Percentiles rank a stretch among this genome's conserved stretches.
These are phyloP conservation scores for Chlamydomonas schloesseri DNA, from an alignment of 139 green algal species.

Conservation along the genomic window DNA sequence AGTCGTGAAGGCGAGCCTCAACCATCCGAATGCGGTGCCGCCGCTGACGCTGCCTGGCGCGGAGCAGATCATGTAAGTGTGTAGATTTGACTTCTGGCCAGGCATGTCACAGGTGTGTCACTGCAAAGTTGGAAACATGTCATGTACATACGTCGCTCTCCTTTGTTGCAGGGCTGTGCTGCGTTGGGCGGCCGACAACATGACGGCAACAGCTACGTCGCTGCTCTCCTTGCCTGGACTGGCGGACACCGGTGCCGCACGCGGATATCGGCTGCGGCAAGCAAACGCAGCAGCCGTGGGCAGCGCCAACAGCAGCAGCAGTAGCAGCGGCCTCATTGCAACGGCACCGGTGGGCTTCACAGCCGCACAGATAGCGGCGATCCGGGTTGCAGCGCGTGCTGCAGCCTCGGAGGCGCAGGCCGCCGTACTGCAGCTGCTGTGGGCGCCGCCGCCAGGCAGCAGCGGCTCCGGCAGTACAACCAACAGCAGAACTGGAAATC, in stretches of 20 bases:
- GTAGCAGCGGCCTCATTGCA: not conserved
- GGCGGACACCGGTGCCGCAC: no score
- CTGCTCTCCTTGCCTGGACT: no score
- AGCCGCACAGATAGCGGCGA: not conserved
- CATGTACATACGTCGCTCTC: no score
- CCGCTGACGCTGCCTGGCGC: constrained; percentile 10
- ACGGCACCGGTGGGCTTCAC: not conserved
- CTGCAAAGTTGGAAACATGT: no score
- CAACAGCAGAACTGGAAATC: not conserved
- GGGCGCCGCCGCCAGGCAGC: not conserved
- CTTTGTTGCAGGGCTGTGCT: not conserved
- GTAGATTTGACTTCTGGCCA: no score
- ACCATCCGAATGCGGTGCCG: not conserved
- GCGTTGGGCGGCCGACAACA: not conserved
- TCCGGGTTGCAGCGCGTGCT: not conserved
- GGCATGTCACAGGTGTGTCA: no score
- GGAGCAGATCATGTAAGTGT: constrained; percentile 12
- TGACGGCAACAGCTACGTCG: not conserved
- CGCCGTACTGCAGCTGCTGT: not conserved
- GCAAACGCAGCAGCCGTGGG: not conserved
- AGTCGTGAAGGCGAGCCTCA: no score
- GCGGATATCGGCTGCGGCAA: no score
- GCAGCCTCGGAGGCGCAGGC: constrained; percentile 5
- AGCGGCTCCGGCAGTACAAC: not conserved
- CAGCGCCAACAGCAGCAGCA: not conserved